These are phyloP conservation scores for Penicillium samsonianum DNA, from an alignment of 495 filamentous ascomycete genomes.

Conservation along the genomic window DNA sequence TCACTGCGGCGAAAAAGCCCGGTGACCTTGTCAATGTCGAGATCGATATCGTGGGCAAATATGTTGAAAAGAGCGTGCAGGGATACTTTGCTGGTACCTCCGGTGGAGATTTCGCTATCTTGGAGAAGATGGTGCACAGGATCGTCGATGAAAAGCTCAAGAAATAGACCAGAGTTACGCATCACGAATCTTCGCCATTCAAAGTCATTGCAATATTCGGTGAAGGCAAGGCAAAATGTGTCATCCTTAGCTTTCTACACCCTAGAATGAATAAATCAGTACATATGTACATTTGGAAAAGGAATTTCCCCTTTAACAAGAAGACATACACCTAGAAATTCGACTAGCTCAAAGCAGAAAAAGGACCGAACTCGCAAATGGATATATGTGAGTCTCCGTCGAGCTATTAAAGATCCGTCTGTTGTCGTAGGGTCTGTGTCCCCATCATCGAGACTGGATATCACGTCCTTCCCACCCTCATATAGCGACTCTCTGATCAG, in stretches of 20 bases:
- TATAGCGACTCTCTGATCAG: too few relatives aligned
- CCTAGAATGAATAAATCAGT: not conserved
- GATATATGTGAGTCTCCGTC: not conserved
- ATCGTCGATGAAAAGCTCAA: slow-evolving; percentile 74
- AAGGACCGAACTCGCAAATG: not conserved
- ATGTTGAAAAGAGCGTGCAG: slow-evolving; percentile 89
- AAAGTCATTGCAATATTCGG: not conserved
- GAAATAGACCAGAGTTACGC: slow-evolving; percentile 25
- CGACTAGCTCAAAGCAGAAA: not conserved
- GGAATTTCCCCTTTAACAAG: too few relatives aligned
- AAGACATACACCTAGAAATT: not conserved
- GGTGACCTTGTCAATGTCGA: slow-evolving; percentile 94
- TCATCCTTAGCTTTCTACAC: not conserved
- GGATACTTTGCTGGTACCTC: slow-evolving; percentile 55
- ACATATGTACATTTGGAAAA: not conserved
- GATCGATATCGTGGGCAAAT: slow-evolving; percentile 98
- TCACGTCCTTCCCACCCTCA: too few relatives aligned
- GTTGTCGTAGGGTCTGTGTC: too few relatives aligned
- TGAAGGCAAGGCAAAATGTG: not conserved
- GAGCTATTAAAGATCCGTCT: too few relatives aligned
- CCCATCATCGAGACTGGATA: too few relatives aligned
- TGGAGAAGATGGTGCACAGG: slow-evolving; percentile 82
- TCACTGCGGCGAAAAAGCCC: slow-evolving; percentile 75
- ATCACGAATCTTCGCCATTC: slow-evolving; percentile 7
- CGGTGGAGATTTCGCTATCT: slow-evolving; percentile 58